Percentiles rank a stretch among this genome's conserved stretches.
Evolutionary conservation across 345 rosid species (phyloP).

Genomic region (Lepidium sativum): DNA sequence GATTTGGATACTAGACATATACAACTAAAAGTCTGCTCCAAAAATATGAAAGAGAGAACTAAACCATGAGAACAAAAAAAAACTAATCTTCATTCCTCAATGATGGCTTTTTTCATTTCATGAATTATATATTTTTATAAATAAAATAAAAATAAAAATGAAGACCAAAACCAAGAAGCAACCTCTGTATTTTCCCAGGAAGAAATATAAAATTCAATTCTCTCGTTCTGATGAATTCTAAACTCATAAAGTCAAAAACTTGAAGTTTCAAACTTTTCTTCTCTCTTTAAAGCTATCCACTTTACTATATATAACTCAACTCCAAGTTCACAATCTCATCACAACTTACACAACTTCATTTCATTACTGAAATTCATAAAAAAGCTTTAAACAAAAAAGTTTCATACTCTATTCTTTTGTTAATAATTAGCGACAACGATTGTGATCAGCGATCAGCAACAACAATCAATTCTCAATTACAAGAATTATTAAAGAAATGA

Average conservation of each 20-base stretch:
- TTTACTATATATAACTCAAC: conserved; percentile 19
- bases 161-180: conserved; percentile 19
- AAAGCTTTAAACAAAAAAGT: too few species aligned
- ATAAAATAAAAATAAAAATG: neutral
- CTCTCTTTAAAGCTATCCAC: conserved; percentile 6
- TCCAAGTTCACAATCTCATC: conserved; percentile 8
- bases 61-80: neutral
- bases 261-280: conserved; percentile 8
- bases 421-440: too few species aligned
- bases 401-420: too few species aligned
- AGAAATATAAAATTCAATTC: neutral
- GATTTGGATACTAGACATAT: neutral
- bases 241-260: conserved; percentile 9
- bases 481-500: conserved; percentile 8
- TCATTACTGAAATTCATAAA: too few species aligned
- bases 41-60: neutral
- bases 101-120: conserved; percentile 15
- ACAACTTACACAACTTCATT: neutral
- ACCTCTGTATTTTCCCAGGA: conserved; percentile 19
- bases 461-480: too few species aligned
- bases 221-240: conserved; percentile 20
- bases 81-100: neutral
- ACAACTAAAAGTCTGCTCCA: conserved; percentile 19
- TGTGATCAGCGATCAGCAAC: too few species aligned
- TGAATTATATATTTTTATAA: neutral